Evolutionary conservation across 140 eudicot genomes (phyloP).

Genomic region (Anethum foeniculum): DNA sequence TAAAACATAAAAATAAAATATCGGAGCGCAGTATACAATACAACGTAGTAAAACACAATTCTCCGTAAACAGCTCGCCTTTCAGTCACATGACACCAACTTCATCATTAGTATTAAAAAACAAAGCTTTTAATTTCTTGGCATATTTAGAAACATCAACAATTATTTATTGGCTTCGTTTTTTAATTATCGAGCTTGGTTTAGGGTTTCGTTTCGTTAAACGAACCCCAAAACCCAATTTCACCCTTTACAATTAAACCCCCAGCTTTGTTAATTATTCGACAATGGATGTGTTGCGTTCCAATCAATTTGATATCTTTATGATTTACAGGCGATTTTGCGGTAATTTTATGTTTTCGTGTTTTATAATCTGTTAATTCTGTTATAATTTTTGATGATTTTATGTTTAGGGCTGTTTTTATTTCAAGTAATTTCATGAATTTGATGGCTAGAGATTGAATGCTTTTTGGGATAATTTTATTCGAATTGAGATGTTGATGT

Average conservation of each 20-base stretch:
- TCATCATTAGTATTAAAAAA: not conserved
- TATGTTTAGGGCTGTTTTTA: not conserved
- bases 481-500: not conserved
- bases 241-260: not conserved
- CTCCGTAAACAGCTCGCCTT: not conserved
- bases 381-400: not conserved
- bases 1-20: too few relatives aligned
- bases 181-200: not conserved
- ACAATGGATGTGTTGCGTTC: not conserved
- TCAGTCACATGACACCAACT: not conserved
- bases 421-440: not conserved
- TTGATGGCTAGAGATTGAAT: not conserved
- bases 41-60: too few relatives aligned
- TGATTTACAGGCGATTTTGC: not conserved
- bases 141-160: not conserved
- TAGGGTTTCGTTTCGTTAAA: not conserved
- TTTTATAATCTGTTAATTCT: not conserved
- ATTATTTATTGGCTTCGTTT: not conserved
- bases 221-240: not conserved
- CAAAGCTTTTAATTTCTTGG: not conserved
- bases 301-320: slow-evolving; percentile 4
- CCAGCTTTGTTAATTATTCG: not conserved
- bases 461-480: not conserved
- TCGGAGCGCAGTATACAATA: too few relatives aligned
- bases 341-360: not conserved